These are phyloP conservation scores for Xanthoconium separans DNA, from an alignment of 1,284 basidiomycete species.

Conservation along the genomic window DNA sequence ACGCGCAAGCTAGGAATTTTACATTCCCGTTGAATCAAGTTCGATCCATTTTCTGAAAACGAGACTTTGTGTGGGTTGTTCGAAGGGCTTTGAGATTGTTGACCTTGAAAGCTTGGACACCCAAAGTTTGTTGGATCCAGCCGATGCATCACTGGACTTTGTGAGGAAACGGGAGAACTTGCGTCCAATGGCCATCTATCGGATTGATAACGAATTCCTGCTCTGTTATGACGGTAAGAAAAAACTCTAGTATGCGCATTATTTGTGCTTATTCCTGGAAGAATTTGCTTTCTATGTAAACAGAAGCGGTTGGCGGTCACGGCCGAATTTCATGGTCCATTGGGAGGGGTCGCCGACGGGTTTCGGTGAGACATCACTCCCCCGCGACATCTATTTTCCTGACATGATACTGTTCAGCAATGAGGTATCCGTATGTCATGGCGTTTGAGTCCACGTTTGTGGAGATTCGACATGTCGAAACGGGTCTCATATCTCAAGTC, in stretches of 20 bases:
- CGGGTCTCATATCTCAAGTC: constrained; percentile 90
- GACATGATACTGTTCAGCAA: constrained; percentile 50
- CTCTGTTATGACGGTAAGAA: constrained; percentile 92
- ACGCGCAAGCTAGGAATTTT: constrained; percentile 75
- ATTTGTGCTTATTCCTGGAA: constrained; percentile 33
- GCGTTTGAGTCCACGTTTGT: constrained; percentile 97
- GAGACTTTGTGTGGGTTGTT: constrained; percentile 95
- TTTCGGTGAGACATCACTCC: constrained; percentile 64
- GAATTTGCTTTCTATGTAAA: constrained; percentile 99
- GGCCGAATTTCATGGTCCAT: constrained; percentile 90
- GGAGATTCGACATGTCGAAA: constrained; percentile 95
- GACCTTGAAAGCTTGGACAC: constrained; percentile 98
- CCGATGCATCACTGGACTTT: constrained; percentile 91
- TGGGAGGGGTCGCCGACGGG: constrained; percentile 96
- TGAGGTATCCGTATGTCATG: constrained; percentile 95
- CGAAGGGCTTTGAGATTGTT: constrained; percentile 99
- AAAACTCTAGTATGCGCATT: neutral
- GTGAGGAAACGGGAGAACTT: constrained; percentile 88
- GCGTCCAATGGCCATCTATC: constrained; percentile 94
- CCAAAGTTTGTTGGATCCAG: constrained; percentile 93
- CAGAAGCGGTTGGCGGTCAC: constrained; percentile 91
- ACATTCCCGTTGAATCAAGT: constrained; percentile 96
- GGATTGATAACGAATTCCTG: constrained; percentile 95
- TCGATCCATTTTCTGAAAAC: constrained; percentile 99
- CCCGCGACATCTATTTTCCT: constrained; percentile 6